Base-by-base conservation (phyloP, 2,329 filamentous ascomycete species). In the Xylariaceae sp. region DNA sequence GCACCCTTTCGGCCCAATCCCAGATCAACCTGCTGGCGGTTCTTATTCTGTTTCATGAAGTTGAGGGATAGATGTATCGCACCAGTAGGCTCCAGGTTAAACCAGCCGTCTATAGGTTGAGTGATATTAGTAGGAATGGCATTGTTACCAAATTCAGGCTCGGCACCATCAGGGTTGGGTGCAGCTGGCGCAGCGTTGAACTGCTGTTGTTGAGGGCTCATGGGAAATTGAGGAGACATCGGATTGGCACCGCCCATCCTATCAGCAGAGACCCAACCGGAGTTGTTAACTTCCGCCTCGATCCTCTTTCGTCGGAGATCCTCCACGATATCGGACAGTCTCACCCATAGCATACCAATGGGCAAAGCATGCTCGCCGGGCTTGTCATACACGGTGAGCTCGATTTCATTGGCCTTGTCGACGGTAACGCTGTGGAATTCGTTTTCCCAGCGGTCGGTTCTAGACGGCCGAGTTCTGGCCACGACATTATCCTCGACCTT, bases 271-370 rank as follows among this genome's bases (percentile, higher is more conserved):
- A 97, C 93, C 94, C 94, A 99, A 56, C 93, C 94, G 50, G 90
- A 92, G 70, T 87, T 89, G 74, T 92, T 96, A 72, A 97, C 90
- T 72, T 99, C 94, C 11, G 91, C 89, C 76, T 99, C 94, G 63
- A 99, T 95, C 78, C 89, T 95, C 81, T 97, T 97, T 63, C 92
- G 87, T 72, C 94, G 88, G 82, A 99, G 93, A 75, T 99, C 94
- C 73, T 99, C 94, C 1, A 92, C 91, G 66, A 99, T 96, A 73
- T 99, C 94, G 13, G 94, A 96, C 71, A 99, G 93, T 61, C 94
- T 84, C 60, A 99, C 87, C 94, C 94, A 99, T 11, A 97, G 82
- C 82, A 99, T 87, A 58, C 88, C 94, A 69, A 99, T 96, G 47
- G 94, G 94, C 55, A 95, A 86, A 11, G 92, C 88, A 68, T 96